These are phyloP conservation scores for Rhododendron ovatum DNA, from an alignment of 148 eudicot species.

Conservation along the genomic window DNA sequence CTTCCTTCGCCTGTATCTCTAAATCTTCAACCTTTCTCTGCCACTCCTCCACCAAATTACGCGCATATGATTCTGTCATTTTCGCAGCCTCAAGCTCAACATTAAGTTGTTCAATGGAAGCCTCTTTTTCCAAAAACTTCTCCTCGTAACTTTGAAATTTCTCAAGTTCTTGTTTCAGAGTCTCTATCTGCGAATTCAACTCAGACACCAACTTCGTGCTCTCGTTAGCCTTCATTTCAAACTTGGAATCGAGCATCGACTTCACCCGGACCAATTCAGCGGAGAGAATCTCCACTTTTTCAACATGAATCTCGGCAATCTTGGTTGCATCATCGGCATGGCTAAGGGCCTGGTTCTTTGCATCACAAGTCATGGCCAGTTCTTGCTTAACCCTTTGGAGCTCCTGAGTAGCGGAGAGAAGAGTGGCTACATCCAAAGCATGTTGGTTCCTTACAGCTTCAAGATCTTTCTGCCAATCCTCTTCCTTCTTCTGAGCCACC, in stretches of 20 bases:
- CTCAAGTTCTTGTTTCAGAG: constrained; percentile 49
- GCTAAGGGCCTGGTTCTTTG: constrained; percentile 66
- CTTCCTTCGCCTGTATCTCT: constrained; percentile 46
- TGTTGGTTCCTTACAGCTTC: constrained; percentile 72
- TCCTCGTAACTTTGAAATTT: constrained; percentile 40
- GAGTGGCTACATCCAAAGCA: constrained; percentile 59
- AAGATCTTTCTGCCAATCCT: constrained; percentile 70
- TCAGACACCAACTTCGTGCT: constrained; percentile 35
- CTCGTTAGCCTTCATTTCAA: constrained; percentile 42
- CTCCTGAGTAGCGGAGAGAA: constrained; percentile 63
- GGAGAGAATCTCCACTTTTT: constrained; percentile 56
- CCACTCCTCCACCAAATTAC: constrained; percentile 62
- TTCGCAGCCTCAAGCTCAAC: constrained; percentile 81
- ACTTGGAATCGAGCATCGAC: constrained; percentile 56
- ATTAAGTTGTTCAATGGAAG: constrained; percentile 56
- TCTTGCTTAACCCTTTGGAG: constrained; percentile 66
- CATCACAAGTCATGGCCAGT: constrained; percentile 49
- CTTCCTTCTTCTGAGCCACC: constrained; percentile 70
- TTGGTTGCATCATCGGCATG: constrained; percentile 91
- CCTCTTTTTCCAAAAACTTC: constrained; percentile 54
- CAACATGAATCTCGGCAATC: constrained; percentile 74
- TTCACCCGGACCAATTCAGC: constrained; percentile 67
- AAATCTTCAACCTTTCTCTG: constrained; percentile 56
- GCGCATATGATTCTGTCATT: constrained; percentile 74
- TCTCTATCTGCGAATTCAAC: constrained; percentile 43